These are phyloP conservation scores for Trametes hirsuta DNA, from an alignment of 1,284 basidiomycete species.

Conservation along the genomic window DNA sequence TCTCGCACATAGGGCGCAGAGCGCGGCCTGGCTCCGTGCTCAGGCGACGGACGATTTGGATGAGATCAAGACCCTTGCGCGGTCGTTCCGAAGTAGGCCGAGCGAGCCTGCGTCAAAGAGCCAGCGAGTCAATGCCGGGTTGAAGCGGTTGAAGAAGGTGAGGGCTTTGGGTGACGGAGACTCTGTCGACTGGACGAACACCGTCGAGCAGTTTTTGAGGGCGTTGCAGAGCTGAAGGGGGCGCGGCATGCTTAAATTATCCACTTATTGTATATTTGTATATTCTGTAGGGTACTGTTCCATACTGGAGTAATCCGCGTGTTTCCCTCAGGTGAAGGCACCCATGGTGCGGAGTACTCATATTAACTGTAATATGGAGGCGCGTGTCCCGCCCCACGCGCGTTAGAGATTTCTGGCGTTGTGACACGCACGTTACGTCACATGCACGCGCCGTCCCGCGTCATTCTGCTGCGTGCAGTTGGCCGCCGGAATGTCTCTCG, in stretches of 20 bases:
- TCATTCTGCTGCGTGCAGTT: too few species aligned
- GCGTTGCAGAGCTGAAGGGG: conserved; percentile 13
- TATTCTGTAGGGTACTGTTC: conserved; percentile 8
- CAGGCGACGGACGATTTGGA: conserved; percentile 71
- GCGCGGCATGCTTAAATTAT: conserved; percentile 16
- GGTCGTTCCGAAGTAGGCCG: conserved; percentile 45
- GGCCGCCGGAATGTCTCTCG: too few species aligned
- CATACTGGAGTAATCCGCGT: not conserved
- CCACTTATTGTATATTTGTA: conserved; percentile 22
- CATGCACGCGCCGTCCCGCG: too few species aligned
- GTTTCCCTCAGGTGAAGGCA: too few species aligned
- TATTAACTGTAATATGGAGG: too few species aligned
- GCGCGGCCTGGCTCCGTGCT: conserved; percentile 68
- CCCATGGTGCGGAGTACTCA: too few species aligned
- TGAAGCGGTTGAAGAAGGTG: conserved; percentile 25
- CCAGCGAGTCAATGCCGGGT: conserved; percentile 10
- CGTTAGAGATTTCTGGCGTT: too few species aligned
- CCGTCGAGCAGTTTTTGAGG: conserved; percentile 29
- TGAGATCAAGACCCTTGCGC: conserved; percentile 69
- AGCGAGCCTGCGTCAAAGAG: conserved; percentile 11
- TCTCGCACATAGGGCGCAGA: conserved; percentile 62
- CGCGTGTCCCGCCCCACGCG: too few species aligned
- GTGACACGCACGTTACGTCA: too few species aligned
- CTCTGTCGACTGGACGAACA: conserved; percentile 30
- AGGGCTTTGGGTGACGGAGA: conserved; percentile 26